These are phyloP conservation scores for Verticillium longisporum DNA, from an alignment of 2,329 filamentous ascomycete species.

Conservation along the genomic window DNA sequence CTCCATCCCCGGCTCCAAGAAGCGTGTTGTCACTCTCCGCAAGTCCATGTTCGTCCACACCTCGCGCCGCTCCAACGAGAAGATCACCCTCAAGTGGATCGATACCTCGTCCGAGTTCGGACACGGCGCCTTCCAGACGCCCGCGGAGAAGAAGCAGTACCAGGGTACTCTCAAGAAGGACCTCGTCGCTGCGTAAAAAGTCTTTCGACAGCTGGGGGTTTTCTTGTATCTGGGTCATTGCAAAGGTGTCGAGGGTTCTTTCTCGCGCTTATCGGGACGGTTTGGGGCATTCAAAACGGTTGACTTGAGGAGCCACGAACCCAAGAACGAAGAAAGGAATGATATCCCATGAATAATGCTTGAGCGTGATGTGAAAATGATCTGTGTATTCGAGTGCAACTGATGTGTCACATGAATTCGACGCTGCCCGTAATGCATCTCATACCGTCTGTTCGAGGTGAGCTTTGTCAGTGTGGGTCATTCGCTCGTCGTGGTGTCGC, in stretches of 20 bases:
- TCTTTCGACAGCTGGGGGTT: conserved; percentile 17
- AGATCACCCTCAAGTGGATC: conserved; percentile 99
- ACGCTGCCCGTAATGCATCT: neutral
- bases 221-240: conserved; percentile 40
- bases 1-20: conserved; percentile 96
- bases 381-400: too few relatives aligned
- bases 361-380: neutral
- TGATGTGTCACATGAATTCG: neutral
- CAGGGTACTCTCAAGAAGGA: conserved; percentile 99
- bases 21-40: conserved; percentile 97
- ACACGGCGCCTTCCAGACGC: conserved; percentile 99
- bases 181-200: conserved; percentile 40
- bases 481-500: neutral
- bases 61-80: conserved; percentile 91
- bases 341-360: conserved; percentile 9
- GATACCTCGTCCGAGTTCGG: conserved; percentile 99
- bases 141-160: conserved; percentile 96
- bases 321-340: conserved; percentile 13
- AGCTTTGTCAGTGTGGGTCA: neutral
- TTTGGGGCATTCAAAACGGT: conserved; percentile 12
- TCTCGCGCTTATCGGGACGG: conserved; percentile 14
- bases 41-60: conserved; percentile 99
- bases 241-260: conserved; percentile 50
- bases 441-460: too few relatives aligned
- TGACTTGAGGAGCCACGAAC: conserved; percentile 13